Base-by-base conservation (phyloP, 306 rosid species). In the Malus orientalis region DNA sequence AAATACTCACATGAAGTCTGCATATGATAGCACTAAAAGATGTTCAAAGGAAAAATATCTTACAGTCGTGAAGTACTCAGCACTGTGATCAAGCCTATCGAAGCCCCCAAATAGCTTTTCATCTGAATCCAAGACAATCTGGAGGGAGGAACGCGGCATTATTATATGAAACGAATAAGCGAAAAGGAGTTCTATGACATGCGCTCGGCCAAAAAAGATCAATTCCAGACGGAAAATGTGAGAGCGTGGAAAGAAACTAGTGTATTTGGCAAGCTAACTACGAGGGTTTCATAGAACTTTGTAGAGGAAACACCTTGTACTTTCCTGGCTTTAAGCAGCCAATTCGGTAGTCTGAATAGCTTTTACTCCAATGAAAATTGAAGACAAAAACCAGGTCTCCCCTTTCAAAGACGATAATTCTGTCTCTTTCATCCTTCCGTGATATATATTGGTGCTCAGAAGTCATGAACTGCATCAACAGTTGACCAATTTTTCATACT, bases 111-210 rank as follows among this genome's bases (percentile, higher is more conserved):
- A 95, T 76, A 82, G 65, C 13, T 78, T 47, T 57, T 87, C 88
- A 79, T 92, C 98, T 8, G 99, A 88, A 88, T 92, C 99, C 96
- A 95, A 86, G 79, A 82, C 97, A 84, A 95, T 85, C 99, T 89
- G 88, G 23, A 79, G 18, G 22, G 18, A 72, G 74, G 30, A 23
- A 70, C 42, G 38, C 59, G 73, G 22, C 22, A 66, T 11, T 40
- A 27, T 11, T 27, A 25, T 6, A 68, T 49, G 55, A 49, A 15
- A 49, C 0, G 1, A 73, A 74, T 49, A 57, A 69, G 74, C 25
- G 49, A 51, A 49, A n/a, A 45, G 38, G 55, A 40, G 23, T 16
- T 8, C 55, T 49, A 5, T 15, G 55, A 49, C 55, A 5, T 49
- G 55, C 55, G 2, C 55, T 49, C 0, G 1, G 6, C 55, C 55